Conservation (phyloP, 371 early-diverging fungal species). For the Actinomucor elegans region DNA sequence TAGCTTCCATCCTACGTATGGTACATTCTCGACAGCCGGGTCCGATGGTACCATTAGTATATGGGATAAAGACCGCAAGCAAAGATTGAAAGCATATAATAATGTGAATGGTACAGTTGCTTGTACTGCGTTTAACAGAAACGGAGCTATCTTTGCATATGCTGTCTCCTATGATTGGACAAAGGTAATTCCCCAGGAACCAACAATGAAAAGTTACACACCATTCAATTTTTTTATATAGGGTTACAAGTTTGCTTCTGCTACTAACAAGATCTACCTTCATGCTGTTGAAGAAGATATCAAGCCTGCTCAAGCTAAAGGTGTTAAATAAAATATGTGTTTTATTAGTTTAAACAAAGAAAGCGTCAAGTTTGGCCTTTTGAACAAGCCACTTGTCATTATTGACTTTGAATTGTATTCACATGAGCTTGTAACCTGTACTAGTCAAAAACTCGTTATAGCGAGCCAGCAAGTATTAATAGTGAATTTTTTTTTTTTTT, state of each 20-base stretch:
- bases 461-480: too few species aligned
- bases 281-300: background rate
- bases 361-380: too few species aligned
- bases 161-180: constrained; percentile 97
- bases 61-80: constrained; percentile 94
- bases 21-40: constrained; percentile 91
- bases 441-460: too few species aligned
- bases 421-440: too few species aligned
- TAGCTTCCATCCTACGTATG: constrained; percentile 81
- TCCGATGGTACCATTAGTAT: constrained; percentile 90
- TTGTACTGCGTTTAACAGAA: constrained; percentile 80
- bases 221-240: too few species aligned
- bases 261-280: background rate
- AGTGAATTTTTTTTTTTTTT: too few species aligned
- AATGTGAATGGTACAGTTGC: constrained; percentile 69
- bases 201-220: too few species aligned
- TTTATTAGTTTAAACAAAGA: too few species aligned
- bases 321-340: too few species aligned
- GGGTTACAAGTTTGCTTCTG: background rate
- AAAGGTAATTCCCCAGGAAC: constrained; percentile 76
- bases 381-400: too few species aligned
- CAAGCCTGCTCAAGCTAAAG: too few species aligned
- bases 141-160: constrained; percentile 92
- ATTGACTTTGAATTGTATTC: too few species aligned
- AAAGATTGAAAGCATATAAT: constrained; percentile 72